A percentile compares a stretch with the other conserved stretches of the same genome.
Conservation (phyloP, 2,329 filamentous ascomycete genomes). For the Fusarium sp. region DNA sequence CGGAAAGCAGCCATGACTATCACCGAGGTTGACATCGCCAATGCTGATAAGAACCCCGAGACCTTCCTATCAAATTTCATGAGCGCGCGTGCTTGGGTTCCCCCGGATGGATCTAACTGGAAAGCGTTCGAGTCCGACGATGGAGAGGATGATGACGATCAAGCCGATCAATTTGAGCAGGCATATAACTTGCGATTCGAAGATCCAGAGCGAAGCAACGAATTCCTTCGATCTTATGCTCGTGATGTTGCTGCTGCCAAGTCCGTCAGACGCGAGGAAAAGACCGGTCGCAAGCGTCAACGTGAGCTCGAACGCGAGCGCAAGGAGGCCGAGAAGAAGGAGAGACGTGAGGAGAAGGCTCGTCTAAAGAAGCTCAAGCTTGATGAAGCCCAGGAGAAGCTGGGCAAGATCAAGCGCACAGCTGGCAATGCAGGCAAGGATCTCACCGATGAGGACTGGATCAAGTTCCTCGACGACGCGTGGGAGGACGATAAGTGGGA, state of each 20-base stretch:
- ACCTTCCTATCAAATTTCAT: constrained; percentile 96
- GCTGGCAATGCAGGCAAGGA: constrained; percentile 79
- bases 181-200: constrained; percentile 98
- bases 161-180: constrained; percentile 88
- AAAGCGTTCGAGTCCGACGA: constrained; percentile 94
- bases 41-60: constrained; percentile 90
- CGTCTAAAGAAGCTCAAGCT: constrained; percentile 88
- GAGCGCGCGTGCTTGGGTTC: constrained; percentile 89
- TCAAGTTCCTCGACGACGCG: constrained; percentile 83
- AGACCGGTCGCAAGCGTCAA: constrained; percentile 78
- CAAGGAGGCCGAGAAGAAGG: constrained; percentile 81
- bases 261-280: constrained; percentile 87
- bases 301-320: constrained; percentile 81
- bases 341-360: constrained; percentile 83
- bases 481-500: constrained; percentile 95
- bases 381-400: constrained; percentile 88
- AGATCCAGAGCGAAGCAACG: constrained; percentile 87
- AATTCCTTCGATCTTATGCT: constrained; percentile 87
- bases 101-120: constrained; percentile 72
- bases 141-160: constrained; percentile 76
- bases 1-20: constrained; percentile 59
- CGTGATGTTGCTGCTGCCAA: constrained; percentile 85
- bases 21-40: constrained; percentile 73
- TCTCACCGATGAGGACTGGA: constrained; percentile 81
- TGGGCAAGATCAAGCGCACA: constrained; percentile 88